phyloP scores from a whole-genome alignment of 176 grass and related monocot species.

The Typha latifolia region DNA sequence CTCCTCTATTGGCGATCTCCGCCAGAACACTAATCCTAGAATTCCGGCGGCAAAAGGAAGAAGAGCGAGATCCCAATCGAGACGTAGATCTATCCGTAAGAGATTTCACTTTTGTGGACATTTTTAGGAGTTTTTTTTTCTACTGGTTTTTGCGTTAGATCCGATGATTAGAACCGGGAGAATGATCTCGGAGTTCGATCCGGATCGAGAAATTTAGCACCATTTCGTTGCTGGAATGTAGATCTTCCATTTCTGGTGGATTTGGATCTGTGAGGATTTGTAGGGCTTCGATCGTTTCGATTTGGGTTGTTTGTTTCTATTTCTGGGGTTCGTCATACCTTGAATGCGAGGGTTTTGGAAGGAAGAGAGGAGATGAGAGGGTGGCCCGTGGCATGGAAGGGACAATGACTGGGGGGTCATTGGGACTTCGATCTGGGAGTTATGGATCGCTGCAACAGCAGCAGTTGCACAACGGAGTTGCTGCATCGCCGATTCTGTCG shows the following conservation, averaged over 20 bases:
- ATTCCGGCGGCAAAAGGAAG: neutral
- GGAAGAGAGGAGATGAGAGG: conserved; percentile 30
- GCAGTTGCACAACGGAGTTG: conserved; percentile 11
- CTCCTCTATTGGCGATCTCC: neutral
- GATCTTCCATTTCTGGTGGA: too few relatives aligned
- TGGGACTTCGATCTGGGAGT: conserved; percentile 82
- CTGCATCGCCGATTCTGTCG: conserved; percentile 12
- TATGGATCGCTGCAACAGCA: conserved; percentile 72
- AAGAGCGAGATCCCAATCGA: neutral
- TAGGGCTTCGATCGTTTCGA: too few relatives aligned
- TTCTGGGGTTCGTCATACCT: neutral
- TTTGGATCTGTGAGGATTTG: too few relatives aligned
- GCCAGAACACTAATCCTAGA: neutral
- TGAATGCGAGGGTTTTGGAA: neutral
- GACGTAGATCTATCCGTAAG: neutral
- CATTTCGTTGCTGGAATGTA: too few relatives aligned
- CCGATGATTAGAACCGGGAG: too few relatives aligned
- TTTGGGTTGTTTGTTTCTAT: too few relatives aligned
- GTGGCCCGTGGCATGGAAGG: conserved; percentile 7
- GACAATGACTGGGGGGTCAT: conserved; percentile 53
- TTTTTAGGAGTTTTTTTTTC: neutral
- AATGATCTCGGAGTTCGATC: neutral
- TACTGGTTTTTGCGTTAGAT: neutral
- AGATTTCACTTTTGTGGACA: neutral
- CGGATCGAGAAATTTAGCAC: too few relatives aligned